Percentiles rank a stretch among this genome's conserved stretches.
phyloP scores from a whole-genome alignment of 1,284 basidiomycete species.

The Rhodotorula sp. region DNA sequence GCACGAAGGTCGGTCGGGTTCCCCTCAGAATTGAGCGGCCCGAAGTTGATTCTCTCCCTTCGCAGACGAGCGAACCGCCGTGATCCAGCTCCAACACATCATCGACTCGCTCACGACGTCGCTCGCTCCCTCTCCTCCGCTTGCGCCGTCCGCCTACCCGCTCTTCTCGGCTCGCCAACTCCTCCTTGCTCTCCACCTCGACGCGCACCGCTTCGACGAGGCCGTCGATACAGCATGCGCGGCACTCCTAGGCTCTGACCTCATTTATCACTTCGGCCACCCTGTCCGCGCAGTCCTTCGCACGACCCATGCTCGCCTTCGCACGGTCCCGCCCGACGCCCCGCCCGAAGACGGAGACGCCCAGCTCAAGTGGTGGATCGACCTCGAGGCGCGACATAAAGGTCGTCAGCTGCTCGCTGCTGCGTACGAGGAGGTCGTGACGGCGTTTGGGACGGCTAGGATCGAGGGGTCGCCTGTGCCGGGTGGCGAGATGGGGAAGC shows the following conservation, averaged over 20 bases:
- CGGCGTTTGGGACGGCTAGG: slow-evolving; percentile 14
- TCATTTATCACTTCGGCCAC: slow-evolving; percentile 9
- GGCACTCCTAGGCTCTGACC: neutral
- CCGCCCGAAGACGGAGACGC: neutral
- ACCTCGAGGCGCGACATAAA: neutral
- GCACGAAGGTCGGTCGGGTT: slow-evolving; percentile 2
- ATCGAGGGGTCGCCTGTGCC: neutral
- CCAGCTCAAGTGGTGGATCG: slow-evolving; percentile 15
- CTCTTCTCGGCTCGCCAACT: slow-evolving; percentile 11
- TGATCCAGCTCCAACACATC: slow-evolving; percentile 2
- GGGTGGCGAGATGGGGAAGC: slow-evolving; percentile 18
- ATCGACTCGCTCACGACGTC: slow-evolving; percentile 6
- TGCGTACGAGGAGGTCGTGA: slow-evolving; percentile 12
- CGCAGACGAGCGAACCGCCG: slow-evolving; percentile 6
- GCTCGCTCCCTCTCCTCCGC: neutral
- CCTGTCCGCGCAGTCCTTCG: slow-evolving; percentile 17
- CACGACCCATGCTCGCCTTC: slow-evolving; percentile 16
- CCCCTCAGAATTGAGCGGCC: too few species aligned
- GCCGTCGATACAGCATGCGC: neutral
- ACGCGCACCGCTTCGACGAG: neutral
- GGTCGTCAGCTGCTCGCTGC: slow-evolving; percentile 6
- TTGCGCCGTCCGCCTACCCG: slow-evolving; percentile 7
- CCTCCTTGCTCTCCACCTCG: slow-evolving; percentile 16
- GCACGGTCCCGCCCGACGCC: slow-evolving; percentile 9
- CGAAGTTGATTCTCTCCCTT: neutral